Evolutionary conservation across 805 yeast genomes (phyloP), one percentile per base, ranked within the genome.

Genomic region (Yarrowia sp.): DNA sequence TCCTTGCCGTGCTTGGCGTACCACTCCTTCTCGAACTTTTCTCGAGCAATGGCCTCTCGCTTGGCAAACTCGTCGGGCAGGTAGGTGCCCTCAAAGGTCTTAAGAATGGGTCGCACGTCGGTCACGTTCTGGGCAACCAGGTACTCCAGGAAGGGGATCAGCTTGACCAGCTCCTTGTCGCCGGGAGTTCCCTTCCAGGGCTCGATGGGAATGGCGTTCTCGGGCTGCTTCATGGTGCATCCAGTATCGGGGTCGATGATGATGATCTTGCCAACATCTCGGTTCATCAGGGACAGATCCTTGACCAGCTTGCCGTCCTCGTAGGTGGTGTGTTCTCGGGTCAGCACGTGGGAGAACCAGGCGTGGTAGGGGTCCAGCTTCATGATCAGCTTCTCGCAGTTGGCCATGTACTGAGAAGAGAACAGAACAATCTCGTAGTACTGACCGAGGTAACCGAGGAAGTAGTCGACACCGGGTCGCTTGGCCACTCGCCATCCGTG

Each of bases 401-500:
- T 89, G 83, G 90, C 89, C 87, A 88, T 89, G 74, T 90, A 89
- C 77, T 91, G 91, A 70, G 92, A 87, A 42, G 94, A 87, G 78
- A 95, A 95, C 58, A 96, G 81, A 67, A 95, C 98, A 77, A 95
- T 89, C 82, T 95, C 99, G 80, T 94, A 95, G 82, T 92, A 94
- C 81, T 91, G 97, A 8, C 97, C 90, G 74, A 95, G 82, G 80
- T 95, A 95, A 38, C 97, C 97, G 77, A 95, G 82, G 81, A 95
- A 95, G 82, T 95, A 95, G 79, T 96, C 99, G 71, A 92, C 88
- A 71, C 99, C 99, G 42, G 99, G 98, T 82, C 99, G 91, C 83
- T 95, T 95, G 40, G 97, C 98, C 15, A 98, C 94, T 81, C 95
- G 89, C 99, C 99, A 95, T 68, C 99, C 99, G 77, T 87, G 84